Evolutionary conservation across 805 yeast genomes (phyloP), one percentile per base, ranked within the genome.

Genomic region (Ogataea minuta): DNA sequence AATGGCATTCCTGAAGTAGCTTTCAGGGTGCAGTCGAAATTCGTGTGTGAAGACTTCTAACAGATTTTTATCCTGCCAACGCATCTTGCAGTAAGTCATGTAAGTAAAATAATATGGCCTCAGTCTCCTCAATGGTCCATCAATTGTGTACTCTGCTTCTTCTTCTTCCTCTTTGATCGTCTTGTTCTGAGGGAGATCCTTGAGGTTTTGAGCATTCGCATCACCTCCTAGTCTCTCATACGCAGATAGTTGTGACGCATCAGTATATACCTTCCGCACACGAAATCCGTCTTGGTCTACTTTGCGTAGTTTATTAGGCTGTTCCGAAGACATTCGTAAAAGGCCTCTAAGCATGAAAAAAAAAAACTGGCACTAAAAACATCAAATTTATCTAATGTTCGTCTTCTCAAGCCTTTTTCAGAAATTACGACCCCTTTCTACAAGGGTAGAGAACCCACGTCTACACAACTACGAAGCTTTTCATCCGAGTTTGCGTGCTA

Each of bases 61-160:
- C 23, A 93, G 61, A 14, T 78, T 78, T n/a, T 87, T 68, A 51
- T 83, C 90, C 50, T 91, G 72, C 99, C 99, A 93, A 54, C 99
- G 70, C 56, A 74, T 65, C 61, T 93, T 93, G 62, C 97, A 90
- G 56, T 81, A 86, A 0, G 99, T 93, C 62, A 87, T 70, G 57
- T 93, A 91, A 0, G 95, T 89, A 67, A 77, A 91, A 55, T 72
- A 84, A 59, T 93, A 93, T 0, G 99, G 98, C 1, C 79, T 71
- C 2, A 93, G 85, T 45, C 83, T 68, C 31, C 97, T 66, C 35
- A 86, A 64, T 2, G 76, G 65, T 0, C 84, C 86, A 13, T 77
- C 80, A 3, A 81, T 63, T 0, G 54, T 49, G 51, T 81, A 82
- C 19, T 71, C 60, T 3, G 80, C 78, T 2, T 77, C 82, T 31